Conservation (phyloP, 2,329 filamentous ascomycete species). For the Arthrinium puccinioides region DNA sequence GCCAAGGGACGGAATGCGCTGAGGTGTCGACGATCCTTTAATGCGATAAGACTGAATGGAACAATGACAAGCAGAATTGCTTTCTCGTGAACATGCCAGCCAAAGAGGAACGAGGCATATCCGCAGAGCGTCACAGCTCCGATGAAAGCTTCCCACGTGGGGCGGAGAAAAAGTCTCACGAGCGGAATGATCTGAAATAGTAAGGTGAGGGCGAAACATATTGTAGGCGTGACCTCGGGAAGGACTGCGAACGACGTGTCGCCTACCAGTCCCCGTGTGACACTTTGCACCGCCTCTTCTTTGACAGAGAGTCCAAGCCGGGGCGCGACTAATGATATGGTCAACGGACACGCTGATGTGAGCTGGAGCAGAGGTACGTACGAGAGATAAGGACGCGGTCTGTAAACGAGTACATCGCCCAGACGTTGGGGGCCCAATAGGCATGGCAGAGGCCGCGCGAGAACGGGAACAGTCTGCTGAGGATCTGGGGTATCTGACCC, state of each 20-base stretch:
- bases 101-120: slow-evolving; percentile 94
- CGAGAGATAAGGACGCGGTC: slow-evolving; percentile 77
- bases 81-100: slow-evolving; percentile 98
- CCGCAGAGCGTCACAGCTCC: slow-evolving; percentile 87
- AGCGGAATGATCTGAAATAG: slow-evolving; percentile 75
- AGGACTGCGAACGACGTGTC: slow-evolving; percentile 92
- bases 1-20: slow-evolving; percentile 87
- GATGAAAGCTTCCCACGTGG: slow-evolving; percentile 84
- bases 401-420: slow-evolving; percentile 91
- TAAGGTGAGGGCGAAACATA: slow-evolving; percentile 77
- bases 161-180: slow-evolving; percentile 70
- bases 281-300: slow-evolving; percentile 70
- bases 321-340: slow-evolving; percentile 59
- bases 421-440: slow-evolving; percentile 96
- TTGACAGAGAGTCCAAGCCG: slow-evolving; percentile 70
- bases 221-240: slow-evolving; percentile 72
- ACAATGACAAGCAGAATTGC: slow-evolving; percentile 91
- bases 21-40: slow-evolving; percentile 83
- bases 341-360: no score
- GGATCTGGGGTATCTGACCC: slow-evolving; percentile 76
- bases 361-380: slow-evolving; percentile 45
- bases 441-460: slow-evolving; percentile 90
- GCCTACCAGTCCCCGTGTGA: slow-evolving; percentile 87
- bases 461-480: slow-evolving; percentile 86
- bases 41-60: slow-evolving; percentile 86